These are phyloP conservation scores for Beauveria sp. DNA, from an alignment of 2,329 filamentous ascomycete genomes.

Conservation along the genomic window DNA sequence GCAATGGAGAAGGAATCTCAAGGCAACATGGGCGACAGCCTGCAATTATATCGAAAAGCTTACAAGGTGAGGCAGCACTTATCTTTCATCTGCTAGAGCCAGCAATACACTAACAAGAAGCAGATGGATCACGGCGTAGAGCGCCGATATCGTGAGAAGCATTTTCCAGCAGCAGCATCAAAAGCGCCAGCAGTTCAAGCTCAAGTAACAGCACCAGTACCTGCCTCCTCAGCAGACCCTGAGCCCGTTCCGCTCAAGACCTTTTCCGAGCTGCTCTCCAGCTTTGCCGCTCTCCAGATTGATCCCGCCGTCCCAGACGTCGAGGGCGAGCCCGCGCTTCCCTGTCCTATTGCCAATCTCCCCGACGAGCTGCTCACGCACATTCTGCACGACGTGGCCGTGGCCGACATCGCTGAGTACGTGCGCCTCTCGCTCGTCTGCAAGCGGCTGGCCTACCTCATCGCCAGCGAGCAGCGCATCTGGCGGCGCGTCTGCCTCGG, in stretches of 20 bases:
- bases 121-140: conserved; percentile 82
- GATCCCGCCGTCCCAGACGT: conserved; percentile 58
- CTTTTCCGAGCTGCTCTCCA: conserved; percentile 62
- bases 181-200: conserved; percentile 29
- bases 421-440: conserved; percentile 72
- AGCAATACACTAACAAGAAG: conserved; percentile 5
- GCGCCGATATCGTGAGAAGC: conserved; percentile 79
- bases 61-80: conserved; percentile 56
- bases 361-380: conserved; percentile 81
- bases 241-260: conserved; percentile 37
- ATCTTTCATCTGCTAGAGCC: neutral
- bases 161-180: conserved; percentile 58
- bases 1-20: conserved; percentile 82
- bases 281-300: conserved; percentile 66
- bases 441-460: conserved; percentile 77
- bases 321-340: conserved; percentile 62
- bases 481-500: conserved; percentile 74
- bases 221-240: conserved; percentile 26
- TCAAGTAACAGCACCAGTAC: conserved; percentile 21
- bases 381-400: conserved; percentile 65
- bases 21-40: conserved; percentile 81
- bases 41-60: conserved; percentile 81
- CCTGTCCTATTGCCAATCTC: conserved; percentile 70
- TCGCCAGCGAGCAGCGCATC: conserved; percentile 73
- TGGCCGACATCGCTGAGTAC: conserved; percentile 69